Percentiles rank a stretch among this genome's conserved stretches.
phyloP scores from a whole-genome alignment of 129 eudicot genomes.

The Ambrosia trifida region DNA sequence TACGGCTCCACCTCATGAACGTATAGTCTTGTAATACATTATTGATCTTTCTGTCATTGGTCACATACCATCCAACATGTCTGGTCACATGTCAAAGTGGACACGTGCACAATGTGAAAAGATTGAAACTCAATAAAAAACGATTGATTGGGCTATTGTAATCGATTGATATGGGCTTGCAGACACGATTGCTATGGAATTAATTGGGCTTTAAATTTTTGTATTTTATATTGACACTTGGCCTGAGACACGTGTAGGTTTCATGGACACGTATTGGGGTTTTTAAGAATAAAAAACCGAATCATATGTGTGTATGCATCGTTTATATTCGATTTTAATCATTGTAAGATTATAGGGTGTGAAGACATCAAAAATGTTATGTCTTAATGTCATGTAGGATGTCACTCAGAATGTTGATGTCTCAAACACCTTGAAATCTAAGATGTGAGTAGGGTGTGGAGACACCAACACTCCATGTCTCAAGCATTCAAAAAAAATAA shows the following conservation, averaged over 20 bases:
- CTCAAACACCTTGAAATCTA: too few relatives aligned
- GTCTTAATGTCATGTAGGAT: too few relatives aligned
- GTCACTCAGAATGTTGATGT: too few relatives aligned
- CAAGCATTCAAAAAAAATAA: too few relatives aligned
- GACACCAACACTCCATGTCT: too few relatives aligned
- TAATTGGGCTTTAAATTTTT: slow-evolving; percentile 22
- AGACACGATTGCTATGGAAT: slow-evolving; percentile 22
- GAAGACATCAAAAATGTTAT: too few relatives aligned
- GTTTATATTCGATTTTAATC: too few relatives aligned
- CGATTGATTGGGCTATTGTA: slow-evolving; percentile 14
- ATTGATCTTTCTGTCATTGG: not conserved
- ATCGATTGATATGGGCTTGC: slow-evolving; percentile 19
- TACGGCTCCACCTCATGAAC: too few relatives aligned
- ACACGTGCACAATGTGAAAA: slow-evolving; percentile 12
- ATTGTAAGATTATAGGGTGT: too few relatives aligned
- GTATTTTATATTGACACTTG: slow-evolving; percentile 2
- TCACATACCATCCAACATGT: not conserved
- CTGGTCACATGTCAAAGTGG: not conserved
- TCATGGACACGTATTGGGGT: slow-evolving; percentile 1
- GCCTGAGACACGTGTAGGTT: not conserved
- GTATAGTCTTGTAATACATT: not conserved
- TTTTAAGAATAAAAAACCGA: not conserved
- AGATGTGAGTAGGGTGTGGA: too few relatives aligned
- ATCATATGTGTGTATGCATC: not conserved
- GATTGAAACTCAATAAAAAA: not conserved